Conservation (phyloP, 495 filamentous ascomycete species). For the Trichoderma erinaceum region DNA sequence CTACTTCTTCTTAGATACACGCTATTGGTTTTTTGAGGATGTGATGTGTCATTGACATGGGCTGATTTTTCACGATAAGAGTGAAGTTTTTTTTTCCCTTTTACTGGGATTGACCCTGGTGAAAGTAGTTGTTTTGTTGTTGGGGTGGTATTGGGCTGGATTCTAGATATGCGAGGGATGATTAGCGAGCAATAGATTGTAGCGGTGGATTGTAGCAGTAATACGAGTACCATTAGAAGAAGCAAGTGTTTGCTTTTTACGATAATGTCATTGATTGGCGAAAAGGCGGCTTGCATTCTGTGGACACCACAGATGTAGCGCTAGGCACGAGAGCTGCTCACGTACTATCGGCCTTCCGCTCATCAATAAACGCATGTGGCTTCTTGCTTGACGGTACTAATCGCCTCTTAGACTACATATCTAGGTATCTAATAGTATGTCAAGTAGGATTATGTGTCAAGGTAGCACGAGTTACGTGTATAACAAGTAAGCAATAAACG, state of each 20-base stretch:
- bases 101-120: neutral
- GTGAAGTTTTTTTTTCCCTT: neutral
- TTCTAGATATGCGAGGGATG: neutral
- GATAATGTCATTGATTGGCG: neutral
- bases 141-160: neutral
- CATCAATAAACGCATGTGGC: too few relatives aligned
- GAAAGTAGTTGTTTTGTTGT: neutral
- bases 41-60: neutral
- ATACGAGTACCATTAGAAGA: neutral
- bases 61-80: neutral
- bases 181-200: neutral
- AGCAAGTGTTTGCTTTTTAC: neutral
- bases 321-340: too few relatives aligned
- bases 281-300: neutral
- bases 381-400: too few relatives aligned
- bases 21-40: neutral
- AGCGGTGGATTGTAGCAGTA: too few relatives aligned
- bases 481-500: neutral
- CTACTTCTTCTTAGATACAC: neutral
- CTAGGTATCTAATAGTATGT: too few relatives aligned
- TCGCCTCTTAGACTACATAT: too few relatives aligned
- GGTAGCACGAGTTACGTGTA: neutral
- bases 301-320: neutral
- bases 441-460: neutral
- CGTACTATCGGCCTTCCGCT: too few relatives aligned